Percentiles rank a stretch among this genome's conserved stretches.
Evolutionary conservation across 768 basidiomycete species (phyloP).

Genomic region (Mycena venus): DNA sequence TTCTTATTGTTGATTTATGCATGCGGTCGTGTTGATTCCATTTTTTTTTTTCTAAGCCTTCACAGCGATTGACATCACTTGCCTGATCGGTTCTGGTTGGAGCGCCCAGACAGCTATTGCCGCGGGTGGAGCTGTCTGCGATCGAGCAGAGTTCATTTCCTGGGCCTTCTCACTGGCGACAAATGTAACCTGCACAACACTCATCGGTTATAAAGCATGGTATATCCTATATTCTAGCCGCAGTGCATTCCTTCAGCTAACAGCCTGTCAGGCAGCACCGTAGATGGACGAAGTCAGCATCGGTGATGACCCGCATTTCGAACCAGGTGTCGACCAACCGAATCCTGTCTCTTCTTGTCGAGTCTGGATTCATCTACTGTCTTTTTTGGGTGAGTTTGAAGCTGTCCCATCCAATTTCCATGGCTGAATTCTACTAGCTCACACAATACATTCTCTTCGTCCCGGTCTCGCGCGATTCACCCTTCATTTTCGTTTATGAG

Average conservation of each 20-base stretch:
- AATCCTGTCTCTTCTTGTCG: constrained; percentile 29
- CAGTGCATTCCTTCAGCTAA: too few species aligned
- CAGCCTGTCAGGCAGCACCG: constrained; percentile 28
- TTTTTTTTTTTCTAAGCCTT: neutral
- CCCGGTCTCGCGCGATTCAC: neutral
- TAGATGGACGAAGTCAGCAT: neutral
- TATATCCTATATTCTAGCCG: too few species aligned
- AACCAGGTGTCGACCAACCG: neutral
- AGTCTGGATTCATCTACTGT: constrained; percentile 35
- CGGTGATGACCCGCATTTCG: neutral
- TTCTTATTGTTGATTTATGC: too few species aligned
- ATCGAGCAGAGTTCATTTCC: constrained; percentile 14
- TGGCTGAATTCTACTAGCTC: neutral
- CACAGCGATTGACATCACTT: neutral
- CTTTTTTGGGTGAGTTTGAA: neutral
- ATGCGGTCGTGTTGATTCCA: neutral
- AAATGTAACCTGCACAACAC: constrained; percentile 11
- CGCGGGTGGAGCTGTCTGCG: constrained; percentile 5
- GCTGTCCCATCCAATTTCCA: too few species aligned
- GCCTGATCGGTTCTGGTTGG: neutral
- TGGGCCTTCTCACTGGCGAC: constrained; percentile 33
- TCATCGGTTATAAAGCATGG: constrained; percentile 18
- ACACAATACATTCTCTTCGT: constrained; percentile 13
- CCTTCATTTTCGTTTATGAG: neutral
- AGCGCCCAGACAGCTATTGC: neutral